phyloP scores from a whole-genome alignment of 1,284 basidiomycete species.

The Boletus mariae region DNA sequence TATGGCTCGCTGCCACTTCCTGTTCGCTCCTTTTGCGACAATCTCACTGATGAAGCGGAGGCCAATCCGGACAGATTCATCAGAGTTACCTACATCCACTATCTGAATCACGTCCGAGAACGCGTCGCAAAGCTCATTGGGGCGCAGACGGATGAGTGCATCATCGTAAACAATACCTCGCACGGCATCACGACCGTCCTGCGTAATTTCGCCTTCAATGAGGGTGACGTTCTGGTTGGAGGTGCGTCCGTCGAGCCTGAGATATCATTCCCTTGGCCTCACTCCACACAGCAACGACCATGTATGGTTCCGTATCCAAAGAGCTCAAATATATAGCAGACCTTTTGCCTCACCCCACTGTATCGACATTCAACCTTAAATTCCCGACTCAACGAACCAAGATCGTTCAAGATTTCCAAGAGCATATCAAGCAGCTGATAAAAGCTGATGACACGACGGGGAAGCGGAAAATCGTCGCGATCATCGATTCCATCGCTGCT shows the following conservation, averaged over 20 bases:
- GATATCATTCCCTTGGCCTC: not conserved
- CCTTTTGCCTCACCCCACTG: slow-evolving; percentile 46
- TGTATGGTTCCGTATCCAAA: slow-evolving; percentile 60
- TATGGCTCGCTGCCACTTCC: slow-evolving; percentile 66
- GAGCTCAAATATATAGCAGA: slow-evolving; percentile 63
- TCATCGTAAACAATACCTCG: slow-evolving; percentile 64
- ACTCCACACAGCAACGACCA: slow-evolving; percentile 51
- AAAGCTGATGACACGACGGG: slow-evolving; percentile 22
- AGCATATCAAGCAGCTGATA: slow-evolving; percentile 34
- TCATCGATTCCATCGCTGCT: slow-evolving; percentile 75
- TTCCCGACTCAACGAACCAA: slow-evolving; percentile 65
- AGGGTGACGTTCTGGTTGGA: slow-evolving; percentile 45
- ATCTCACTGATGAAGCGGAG: slow-evolving; percentile 50
- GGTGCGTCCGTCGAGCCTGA: slow-evolving; percentile 20
- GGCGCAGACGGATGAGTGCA: slow-evolving; percentile 58
- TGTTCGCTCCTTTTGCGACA: slow-evolving; percentile 50
- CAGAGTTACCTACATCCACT: slow-evolving; percentile 39
- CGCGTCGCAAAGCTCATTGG: slow-evolving; percentile 59
- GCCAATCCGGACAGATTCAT: slow-evolving; percentile 63
- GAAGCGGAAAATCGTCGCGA: slow-evolving; percentile 54
- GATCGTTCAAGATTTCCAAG: slow-evolving; percentile 56
- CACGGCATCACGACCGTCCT: slow-evolving; percentile 68
- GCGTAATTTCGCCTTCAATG: slow-evolving; percentile 51
- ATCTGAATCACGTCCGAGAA: slow-evolving; percentile 37
- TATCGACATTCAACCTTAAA: slow-evolving; percentile 48